A percentile compares a stretch with the other conserved stretches of the same genome.
Evolutionary conservation across 2,329 filamentous ascomycete genomes (phyloP).

Genomic region (Ilyonectria robusta): DNA sequence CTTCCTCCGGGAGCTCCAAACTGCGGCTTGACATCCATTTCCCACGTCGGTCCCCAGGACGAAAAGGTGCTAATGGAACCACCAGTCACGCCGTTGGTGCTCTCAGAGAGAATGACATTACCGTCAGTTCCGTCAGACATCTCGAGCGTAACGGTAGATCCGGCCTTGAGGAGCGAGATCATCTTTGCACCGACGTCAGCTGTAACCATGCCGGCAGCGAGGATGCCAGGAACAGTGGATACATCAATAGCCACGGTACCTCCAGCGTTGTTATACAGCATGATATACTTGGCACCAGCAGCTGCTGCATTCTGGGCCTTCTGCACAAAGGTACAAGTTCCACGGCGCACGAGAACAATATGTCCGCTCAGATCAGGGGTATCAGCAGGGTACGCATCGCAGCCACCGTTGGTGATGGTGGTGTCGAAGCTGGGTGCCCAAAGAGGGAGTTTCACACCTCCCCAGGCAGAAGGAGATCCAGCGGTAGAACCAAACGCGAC

Average conservation of each 20-base stretch:
- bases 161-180: constrained; percentile 59
- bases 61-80: constrained; percentile 68
- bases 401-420: constrained; percentile 64
- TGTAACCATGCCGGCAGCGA: constrained; percentile 59
- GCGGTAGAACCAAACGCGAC: constrained; percentile 60
- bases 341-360: constrained; percentile 73
- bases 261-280: constrained; percentile 71
- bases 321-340: constrained; percentile 67
- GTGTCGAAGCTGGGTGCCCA: constrained; percentile 66
- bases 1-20: constrained; percentile 68
- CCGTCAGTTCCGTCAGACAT: constrained; percentile 60
- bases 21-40: constrained; percentile 70
- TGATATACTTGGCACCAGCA: constrained; percentile 71
- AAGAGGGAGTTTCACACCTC: constrained; percentile 62
- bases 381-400: constrained; percentile 64
- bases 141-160: constrained; percentile 60
- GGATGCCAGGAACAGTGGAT: constrained; percentile 48
- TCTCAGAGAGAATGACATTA: constrained; percentile 51
- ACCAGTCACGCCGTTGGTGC: constrained; percentile 60
- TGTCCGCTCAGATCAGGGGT: constrained; percentile 70
- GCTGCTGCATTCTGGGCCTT: constrained; percentile 68
- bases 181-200: constrained; percentile 59
- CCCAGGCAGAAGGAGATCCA: constrained; percentile 60
- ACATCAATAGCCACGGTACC: constrained; percentile 55
- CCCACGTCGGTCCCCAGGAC: constrained; percentile 74